Percentiles rank a stretch among this genome's conserved stretches.
These are phyloP conservation scores for Naganishia antarctica DNA, from an alignment of 768 basidiomycete species.

Conservation along the genomic window DNA sequence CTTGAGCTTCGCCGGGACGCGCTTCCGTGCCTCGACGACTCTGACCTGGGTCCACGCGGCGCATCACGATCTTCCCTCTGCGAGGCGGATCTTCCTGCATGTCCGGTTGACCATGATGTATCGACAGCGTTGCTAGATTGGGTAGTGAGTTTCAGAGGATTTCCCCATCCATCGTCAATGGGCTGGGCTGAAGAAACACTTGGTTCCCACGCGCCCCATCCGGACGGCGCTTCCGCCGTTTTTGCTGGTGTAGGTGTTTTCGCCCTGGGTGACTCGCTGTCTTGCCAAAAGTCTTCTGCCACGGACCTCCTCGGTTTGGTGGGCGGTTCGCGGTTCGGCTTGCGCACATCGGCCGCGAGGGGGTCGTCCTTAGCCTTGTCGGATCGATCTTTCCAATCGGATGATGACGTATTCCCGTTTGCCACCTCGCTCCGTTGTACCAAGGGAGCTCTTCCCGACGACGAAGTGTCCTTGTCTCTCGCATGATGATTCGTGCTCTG, in stretches of 20 bases:
- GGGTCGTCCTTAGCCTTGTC: neutral
- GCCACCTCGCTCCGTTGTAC: no score
- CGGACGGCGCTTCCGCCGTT: neutral
- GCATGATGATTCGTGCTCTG: neutral
- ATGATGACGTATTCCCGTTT: neutral
- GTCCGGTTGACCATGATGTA: neutral
- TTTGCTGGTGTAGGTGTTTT: neutral
- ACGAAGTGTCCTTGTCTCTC: neutral
- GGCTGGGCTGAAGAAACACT: neutral
- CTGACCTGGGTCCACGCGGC: no score
- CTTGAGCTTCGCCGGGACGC: neutral
- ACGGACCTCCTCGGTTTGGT: conserved; percentile 8
- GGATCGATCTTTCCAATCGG: neutral
- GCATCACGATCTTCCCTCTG: no score
- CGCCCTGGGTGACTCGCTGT: neutral
- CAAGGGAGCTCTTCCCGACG: neutral
- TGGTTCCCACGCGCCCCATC: conserved; percentile 13
- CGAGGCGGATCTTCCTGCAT: neutral
- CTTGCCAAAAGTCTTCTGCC: conserved; percentile 9
- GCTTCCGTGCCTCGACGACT: neutral
- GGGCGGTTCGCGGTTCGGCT: neutral
- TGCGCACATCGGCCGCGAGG: neutral
- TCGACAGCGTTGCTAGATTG: neutral
- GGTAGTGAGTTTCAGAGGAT: neutral
- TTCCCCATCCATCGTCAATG: conserved; percentile 9